phyloP scores from a whole-genome alignment of 2,329 filamentous ascomycete species.

The Blastomyces parvus region DNA sequence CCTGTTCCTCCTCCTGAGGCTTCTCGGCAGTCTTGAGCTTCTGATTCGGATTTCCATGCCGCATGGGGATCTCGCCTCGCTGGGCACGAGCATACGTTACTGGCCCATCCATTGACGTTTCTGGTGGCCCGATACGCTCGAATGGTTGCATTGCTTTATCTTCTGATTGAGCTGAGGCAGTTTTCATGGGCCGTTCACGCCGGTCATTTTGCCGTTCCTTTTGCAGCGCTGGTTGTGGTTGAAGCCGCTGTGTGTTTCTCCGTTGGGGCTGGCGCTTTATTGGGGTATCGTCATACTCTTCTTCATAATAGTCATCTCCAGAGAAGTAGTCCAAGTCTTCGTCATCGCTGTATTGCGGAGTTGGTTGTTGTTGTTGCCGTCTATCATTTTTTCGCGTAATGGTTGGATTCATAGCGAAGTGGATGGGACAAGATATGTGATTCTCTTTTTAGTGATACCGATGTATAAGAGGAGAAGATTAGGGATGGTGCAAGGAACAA shows the following conservation, averaged over 20 bases:
- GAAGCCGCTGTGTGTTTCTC: conserved; percentile 7
- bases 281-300: conserved; percentile 8
- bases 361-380: conserved; percentile 3
- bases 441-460: neutral
- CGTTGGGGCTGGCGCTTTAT: conserved; percentile 16
- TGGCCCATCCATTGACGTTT: conserved; percentile 48
- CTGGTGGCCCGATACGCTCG: conserved; percentile 47
- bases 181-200: conserved; percentile 14
- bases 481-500: neutral
- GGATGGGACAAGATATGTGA: neutral
- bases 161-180: conserved; percentile 30
- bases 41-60: conserved; percentile 44
- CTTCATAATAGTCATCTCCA: neutral
- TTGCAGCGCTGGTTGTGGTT: neutral
- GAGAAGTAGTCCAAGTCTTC: conserved; percentile 10
- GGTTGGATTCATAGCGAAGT: conserved; percentile 2
- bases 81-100: conserved; percentile 46
- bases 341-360: conserved; percentile 9
- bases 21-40: conserved; percentile 23
- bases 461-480: neutral
- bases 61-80: conserved; percentile 47
- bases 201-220: conserved; percentile 12
- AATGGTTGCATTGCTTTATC: conserved; percentile 44
- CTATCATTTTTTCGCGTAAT: neutral
- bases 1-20: conserved; percentile 25